Evolutionary conservation across 306 rosid species (phyloP).

Genomic region (Begonia peltatifolia): DNA sequence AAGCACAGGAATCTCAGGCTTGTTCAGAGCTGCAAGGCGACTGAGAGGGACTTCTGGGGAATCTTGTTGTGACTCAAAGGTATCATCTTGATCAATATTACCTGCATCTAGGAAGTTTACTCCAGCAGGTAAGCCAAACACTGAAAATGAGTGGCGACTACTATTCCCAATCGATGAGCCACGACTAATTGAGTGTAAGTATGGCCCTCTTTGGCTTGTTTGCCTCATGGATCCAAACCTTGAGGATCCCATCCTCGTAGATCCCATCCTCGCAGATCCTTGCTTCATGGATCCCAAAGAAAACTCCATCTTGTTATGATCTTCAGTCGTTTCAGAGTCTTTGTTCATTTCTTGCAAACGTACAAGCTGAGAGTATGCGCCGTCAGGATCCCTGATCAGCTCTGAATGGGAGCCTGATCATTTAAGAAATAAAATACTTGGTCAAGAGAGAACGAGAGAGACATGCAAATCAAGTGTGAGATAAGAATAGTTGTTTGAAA

Average conservation of each 20-base stretch:
- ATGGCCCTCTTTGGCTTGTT: constrained; percentile 42
- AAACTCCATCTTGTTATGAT: constrained; percentile 2
- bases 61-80: constrained; percentile 9
- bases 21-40: constrained; percentile 77
- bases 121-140: constrained; percentile 59
- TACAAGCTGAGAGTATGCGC: constrained; percentile 70
- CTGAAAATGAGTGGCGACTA: constrained; percentile 59
- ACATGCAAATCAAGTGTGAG: too few relatives aligned
- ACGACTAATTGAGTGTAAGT: constrained; percentile 41
- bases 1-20: constrained; percentile 75
- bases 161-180: constrained; percentile 68
- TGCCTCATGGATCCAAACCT: constrained; percentile 32
- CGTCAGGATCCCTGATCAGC: constrained; percentile 52
- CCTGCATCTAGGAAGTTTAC: constrained; percentile 15
- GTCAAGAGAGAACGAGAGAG: too few relatives aligned
- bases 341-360: constrained; percentile 58
- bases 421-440: constrained; percentile 1
- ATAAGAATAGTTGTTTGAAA: too few relatives aligned
- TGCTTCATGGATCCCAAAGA: constrained; percentile 14
- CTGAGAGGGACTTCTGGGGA: constrained; percentile 31
- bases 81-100: neutral
- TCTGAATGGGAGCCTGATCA: constrained; percentile 57
- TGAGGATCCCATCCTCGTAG: constrained; percentile 15
- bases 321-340: constrained; percentile 19
- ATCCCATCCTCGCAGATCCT: constrained; percentile 28